Percentiles rank a stretch among this genome's conserved stretches.
Conservation (phyloP, 306 rosid genomes). For the Elaeagnus macrophylla region DNA sequence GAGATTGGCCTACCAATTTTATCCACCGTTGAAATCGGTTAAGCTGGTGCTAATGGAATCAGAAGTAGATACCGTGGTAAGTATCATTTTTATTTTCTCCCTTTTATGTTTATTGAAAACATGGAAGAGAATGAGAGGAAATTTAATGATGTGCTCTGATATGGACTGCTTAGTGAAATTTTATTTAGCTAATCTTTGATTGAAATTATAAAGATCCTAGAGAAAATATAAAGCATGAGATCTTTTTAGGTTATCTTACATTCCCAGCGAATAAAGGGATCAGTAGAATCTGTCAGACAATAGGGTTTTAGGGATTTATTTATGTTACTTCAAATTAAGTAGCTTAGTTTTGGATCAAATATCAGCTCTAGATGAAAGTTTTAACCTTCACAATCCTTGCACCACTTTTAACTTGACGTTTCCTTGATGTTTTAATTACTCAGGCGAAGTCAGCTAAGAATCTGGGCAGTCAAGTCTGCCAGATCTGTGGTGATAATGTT, state of each 20-base stretch:
- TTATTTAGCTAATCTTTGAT: too few relatives aligned
- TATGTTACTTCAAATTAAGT: too few relatives aligned
- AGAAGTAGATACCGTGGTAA: constrained; percentile 74
- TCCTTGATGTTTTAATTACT: constrained; percentile 9
- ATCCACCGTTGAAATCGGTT: constrained; percentile 32
- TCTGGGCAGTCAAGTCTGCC: constrained; percentile 64
- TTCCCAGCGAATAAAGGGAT: too few relatives aligned
- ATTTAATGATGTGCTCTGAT: neutral
- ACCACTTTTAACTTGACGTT: neutral
- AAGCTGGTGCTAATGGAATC: constrained; percentile 51
- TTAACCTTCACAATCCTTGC: neutral
- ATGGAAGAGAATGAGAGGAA: too few relatives aligned
- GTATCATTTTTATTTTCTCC: constrained; percentile 12
- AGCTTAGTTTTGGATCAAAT: too few relatives aligned
- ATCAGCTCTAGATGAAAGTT: neutral
- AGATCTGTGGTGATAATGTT: constrained; percentile 83
- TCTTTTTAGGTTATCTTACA: neutral
- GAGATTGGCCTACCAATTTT: constrained; percentile 27
- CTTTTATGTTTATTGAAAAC: too few relatives aligned
- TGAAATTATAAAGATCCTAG: neutral
- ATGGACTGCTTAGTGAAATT: neutral
- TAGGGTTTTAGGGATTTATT: too few relatives aligned
- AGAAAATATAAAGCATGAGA: neutral
- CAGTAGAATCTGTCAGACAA: too few relatives aligned
- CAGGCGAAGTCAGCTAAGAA: constrained; percentile 50